Conservation (phyloP, 257 asterid genomes). For the Penstemon davidsonii region DNA sequence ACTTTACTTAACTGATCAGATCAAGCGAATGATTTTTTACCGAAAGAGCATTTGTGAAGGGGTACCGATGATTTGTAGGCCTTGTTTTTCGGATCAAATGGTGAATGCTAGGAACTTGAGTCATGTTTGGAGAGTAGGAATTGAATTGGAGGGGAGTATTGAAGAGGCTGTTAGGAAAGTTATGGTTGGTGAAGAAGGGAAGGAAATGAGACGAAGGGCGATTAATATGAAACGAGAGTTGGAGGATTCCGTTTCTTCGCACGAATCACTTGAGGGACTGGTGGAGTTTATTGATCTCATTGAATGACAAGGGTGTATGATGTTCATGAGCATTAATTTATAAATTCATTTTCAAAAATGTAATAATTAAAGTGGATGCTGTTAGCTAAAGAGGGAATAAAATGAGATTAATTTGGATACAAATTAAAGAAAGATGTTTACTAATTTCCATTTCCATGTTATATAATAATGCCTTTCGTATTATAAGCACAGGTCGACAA, state of each 20-base stretch:
- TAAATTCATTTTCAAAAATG: neutral
- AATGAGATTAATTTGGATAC: neutral
- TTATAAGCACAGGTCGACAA: no score
- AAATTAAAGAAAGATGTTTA: no score
- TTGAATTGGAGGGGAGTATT: conserved; percentile 35
- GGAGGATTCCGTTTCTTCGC: conserved; percentile 24
- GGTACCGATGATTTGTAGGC: conserved; percentile 40
- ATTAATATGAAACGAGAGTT: conserved; percentile 24
- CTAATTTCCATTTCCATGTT: no score
- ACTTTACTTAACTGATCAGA: conserved; percentile 24
- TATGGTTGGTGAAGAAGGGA: conserved; percentile 37
- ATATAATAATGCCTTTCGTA: no score
- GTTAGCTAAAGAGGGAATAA: neutral
- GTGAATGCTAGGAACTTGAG: conserved; percentile 33
- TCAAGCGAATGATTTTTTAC: conserved; percentile 27
- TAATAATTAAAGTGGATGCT: neutral
- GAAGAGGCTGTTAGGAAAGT: conserved; percentile 34
- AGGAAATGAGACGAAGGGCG: conserved; percentile 33
- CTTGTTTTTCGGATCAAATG: conserved; percentile 37
- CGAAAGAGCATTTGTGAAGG: conserved; percentile 37
- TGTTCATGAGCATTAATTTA: neutral
- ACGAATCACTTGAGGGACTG: conserved; percentile 29
- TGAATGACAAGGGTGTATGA: conserved; percentile 2
- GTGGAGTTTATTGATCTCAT: conserved; percentile 36
- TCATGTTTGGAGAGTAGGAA: conserved; percentile 43